phyloP scores from a whole-genome alignment of 257 asterid species.

The Forsythia viridissima region DNA sequence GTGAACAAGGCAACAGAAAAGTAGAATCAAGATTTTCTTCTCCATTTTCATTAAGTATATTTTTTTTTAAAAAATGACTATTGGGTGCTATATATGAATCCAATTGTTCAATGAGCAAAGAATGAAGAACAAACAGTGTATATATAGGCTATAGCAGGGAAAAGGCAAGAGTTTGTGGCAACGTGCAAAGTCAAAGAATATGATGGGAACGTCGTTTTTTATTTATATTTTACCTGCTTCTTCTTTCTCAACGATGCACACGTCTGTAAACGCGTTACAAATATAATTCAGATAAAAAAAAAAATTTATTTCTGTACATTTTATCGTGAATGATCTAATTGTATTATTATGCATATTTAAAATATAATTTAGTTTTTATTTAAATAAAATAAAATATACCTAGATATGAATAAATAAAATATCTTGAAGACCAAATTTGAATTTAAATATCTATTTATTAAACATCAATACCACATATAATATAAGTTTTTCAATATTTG shows the following conservation, averaged over 20 bases:
- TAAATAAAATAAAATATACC: no score
- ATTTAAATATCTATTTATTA: no score
- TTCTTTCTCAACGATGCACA: background rate
- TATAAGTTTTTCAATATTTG: no score
- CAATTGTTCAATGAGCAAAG: background rate
- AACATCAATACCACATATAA: no score
- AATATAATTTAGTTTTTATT: no score
- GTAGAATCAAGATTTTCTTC: background rate
- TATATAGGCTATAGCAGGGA: slow-evolving; percentile 20
- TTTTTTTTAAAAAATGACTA: background rate
- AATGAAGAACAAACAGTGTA: background rate
- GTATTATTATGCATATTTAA: no score
- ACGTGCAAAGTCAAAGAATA: slow-evolving; percentile 38
- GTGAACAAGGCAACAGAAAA: slow-evolving; percentile 31
- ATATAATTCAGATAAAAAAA: no score
- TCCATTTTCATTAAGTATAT: background rate
- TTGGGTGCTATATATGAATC: no score
- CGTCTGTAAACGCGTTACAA: slow-evolving; percentile 19
- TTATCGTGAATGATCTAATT: no score
- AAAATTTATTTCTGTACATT: no score
- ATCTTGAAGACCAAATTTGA: no score
- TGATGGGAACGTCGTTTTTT: background rate
- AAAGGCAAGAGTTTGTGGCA: background rate
- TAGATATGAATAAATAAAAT: no score
- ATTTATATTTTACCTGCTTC: background rate